Conservation (phyloP, 179 eudicot species). For the Vitellaria paradoxa region DNA sequence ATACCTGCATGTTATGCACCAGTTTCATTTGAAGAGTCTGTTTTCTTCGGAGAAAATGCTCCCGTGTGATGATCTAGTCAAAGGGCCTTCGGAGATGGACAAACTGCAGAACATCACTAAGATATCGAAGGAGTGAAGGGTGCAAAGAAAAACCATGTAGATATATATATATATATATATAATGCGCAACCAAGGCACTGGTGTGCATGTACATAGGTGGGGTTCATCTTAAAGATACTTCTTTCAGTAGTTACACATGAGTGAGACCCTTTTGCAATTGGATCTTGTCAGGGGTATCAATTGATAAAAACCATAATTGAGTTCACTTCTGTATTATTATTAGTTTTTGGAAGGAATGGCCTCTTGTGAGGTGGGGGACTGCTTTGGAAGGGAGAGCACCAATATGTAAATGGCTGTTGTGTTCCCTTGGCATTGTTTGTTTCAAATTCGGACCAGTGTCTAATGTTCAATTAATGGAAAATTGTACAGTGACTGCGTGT, state of each 20-base stretch:
- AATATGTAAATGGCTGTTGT: no score
- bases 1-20: not conserved
- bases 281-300: not conserved
- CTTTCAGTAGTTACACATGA: not conserved
- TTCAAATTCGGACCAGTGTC: not conserved
- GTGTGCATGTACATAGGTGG: slow-evolving; percentile 16
- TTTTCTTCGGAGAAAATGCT: not conserved
- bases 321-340: slow-evolving; percentile 1
- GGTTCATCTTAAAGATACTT: slow-evolving; percentile 4
- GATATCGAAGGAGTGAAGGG: slow-evolving; percentile 4
- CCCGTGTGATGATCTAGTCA: slow-evolving; percentile 3
- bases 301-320: not conserved
- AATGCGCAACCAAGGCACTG: slow-evolving; percentile 5
- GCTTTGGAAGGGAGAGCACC: no score
- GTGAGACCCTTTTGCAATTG: slow-evolving; percentile 2
- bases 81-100: not conserved
- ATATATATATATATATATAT: not conserved
- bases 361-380: not conserved
- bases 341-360: not conserved
- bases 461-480: not conserved
- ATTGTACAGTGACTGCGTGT: not conserved
- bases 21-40: slow-evolving; percentile 10
- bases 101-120: not conserved
- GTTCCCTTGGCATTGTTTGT: not conserved
- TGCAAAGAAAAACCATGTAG: not conserved